Evolutionary conservation across 2,329 filamentous ascomycete genomes (phyloP).

Genomic region (Xylariaceae sp.): DNA sequence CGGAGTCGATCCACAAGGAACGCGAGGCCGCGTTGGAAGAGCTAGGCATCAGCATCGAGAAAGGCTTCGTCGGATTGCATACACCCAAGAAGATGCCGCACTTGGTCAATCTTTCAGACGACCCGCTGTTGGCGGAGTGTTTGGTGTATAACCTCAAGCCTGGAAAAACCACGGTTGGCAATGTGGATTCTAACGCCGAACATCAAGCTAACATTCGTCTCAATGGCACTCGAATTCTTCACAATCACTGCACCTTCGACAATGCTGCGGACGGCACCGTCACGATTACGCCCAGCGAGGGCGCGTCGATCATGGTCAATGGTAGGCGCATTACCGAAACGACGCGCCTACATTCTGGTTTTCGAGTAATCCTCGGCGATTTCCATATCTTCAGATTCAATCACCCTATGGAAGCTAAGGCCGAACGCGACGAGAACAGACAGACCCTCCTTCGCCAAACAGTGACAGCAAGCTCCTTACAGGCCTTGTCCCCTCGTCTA

Average conservation of each 20-base stretch:
- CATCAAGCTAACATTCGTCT: conserved; percentile 81
- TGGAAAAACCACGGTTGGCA: conserved; percentile 87
- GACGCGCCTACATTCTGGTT: conserved; percentile 82
- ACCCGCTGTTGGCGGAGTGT: conserved; percentile 89
- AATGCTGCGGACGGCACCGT: conserved; percentile 82
- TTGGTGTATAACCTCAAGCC: conserved; percentile 97
- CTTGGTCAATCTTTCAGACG: conserved; percentile 94
- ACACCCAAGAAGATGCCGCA: conserved; percentile 99
- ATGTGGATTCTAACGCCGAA: conserved; percentile 75
- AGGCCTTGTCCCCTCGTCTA: conserved; percentile 48
- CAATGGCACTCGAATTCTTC: conserved; percentile 87
- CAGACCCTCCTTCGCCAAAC: conserved; percentile 85
- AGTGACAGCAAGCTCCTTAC: conserved; percentile 56
- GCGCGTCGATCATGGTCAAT: conserved; percentile 98
- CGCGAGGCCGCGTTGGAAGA: conserved; percentile 92
- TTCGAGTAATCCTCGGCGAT: conserved; percentile 90
- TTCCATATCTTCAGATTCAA: conserved; percentile 99
- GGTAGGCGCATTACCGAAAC: conserved; percentile 83
- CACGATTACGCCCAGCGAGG: conserved; percentile 81
- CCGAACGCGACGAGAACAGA: conserved; percentile 81
- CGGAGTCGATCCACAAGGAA: conserved; percentile 96
- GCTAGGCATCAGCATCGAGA: conserved; percentile 96
- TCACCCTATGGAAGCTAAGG: conserved; percentile 90
- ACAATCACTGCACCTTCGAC: conserved; percentile 90
- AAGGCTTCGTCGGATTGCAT: conserved; percentile 90